Conservation (phyloP, 805 yeast species). For the Sungouiozyma ichnusensis region DNA sequence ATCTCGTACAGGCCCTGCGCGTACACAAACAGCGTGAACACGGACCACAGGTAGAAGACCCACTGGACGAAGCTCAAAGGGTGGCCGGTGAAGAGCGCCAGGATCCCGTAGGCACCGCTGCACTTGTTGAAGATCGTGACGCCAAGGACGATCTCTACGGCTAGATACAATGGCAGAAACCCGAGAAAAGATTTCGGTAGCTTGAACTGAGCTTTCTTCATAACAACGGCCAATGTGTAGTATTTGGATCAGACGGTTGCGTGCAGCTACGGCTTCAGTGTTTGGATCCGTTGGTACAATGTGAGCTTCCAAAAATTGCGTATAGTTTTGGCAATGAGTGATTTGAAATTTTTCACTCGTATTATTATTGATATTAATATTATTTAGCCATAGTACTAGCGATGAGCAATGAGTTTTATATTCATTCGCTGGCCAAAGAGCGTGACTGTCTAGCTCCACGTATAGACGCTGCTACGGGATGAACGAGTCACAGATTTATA, state of each 20-base stretch:
- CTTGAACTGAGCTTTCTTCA: constrained; percentile 8
- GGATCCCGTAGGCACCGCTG: constrained; percentile 77
- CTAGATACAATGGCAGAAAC: constrained; percentile 67
- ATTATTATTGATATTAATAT: background rate
- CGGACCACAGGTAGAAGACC: constrained; percentile 60
- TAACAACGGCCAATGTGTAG: background rate
- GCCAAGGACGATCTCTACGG: constrained; percentile 73
- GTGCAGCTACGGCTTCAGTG: background rate
- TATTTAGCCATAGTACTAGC: too few species aligned
- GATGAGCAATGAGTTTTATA: too few species aligned
- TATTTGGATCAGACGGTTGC: too few species aligned
- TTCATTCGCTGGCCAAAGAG: too few species aligned
- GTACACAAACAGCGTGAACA: constrained; percentile 54
- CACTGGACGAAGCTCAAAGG: constrained; percentile 76
- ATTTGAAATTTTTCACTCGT: background rate
- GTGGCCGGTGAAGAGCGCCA: constrained; percentile 83
- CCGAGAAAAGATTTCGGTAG: constrained; percentile 47
- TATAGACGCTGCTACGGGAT: too few species aligned
- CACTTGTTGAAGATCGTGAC: constrained; percentile 77
- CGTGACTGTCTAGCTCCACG: too few species aligned
- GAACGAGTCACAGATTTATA: background rate
- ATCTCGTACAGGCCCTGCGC: constrained; percentile 45
- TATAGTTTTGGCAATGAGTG: background rate
- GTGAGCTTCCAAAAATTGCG: too few species aligned
- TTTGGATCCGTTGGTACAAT: background rate